Evolutionary conservation across 2,329 filamentous ascomycete genomes (phyloP).

Genomic region (Fusarium secorum): DNA sequence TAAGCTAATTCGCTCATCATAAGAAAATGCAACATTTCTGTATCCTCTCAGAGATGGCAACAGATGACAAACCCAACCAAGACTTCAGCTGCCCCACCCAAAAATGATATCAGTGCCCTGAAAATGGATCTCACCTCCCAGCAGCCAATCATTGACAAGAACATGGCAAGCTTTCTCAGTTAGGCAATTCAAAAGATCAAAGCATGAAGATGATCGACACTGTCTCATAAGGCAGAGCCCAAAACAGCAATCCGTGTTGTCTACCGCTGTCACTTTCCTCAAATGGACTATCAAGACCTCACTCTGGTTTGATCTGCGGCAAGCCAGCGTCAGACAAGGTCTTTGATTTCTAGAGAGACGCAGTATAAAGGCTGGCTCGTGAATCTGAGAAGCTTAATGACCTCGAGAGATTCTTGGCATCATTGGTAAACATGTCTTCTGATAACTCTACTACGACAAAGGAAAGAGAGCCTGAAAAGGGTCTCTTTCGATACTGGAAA

Average conservation of each 20-base stretch:
- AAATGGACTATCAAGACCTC: not conserved
- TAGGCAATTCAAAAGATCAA: not conserved
- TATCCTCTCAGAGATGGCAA: no score
- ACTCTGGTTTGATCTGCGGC: not conserved
- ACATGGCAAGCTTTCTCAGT: fast-evolving
- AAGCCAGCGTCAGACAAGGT: not conserved
- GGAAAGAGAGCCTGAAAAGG: not conserved
- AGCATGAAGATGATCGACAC: not conserved
- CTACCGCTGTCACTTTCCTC: not conserved
- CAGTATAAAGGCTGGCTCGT: not conserved
- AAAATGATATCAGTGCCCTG: not conserved
- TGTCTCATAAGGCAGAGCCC: not conserved
- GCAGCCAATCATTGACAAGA: not conserved
- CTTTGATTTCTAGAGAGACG: not conserved
- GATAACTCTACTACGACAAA: not conserved
- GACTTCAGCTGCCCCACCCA: not conserved
- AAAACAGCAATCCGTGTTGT: not conserved
- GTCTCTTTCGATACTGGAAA: not conserved
- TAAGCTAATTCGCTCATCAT: no score
- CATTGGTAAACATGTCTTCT: not conserved
- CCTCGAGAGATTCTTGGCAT: not conserved
- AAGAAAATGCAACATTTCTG: no score
- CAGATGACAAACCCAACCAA: not conserved
- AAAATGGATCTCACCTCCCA: not conserved
- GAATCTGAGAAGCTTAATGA: fast-evolving